Evolutionary conservation across 805 yeast species (phyloP), one percentile per base, ranked within the genome.

Genomic region (Yamadazyma scolyti): DNA sequence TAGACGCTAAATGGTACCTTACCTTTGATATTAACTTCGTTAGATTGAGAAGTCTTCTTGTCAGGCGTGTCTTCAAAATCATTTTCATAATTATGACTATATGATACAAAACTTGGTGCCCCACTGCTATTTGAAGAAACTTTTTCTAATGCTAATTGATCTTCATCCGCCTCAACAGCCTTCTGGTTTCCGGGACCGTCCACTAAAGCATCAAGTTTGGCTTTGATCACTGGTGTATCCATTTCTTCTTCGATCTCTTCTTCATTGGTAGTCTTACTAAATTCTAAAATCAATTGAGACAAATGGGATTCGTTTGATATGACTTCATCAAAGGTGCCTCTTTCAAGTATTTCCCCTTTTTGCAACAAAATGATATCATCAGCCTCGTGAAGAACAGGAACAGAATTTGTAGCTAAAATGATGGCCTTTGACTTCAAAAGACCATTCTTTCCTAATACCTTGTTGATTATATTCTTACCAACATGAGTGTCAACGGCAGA

Each of bases 321-420:
- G 11, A 77, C 67, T 22, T 71, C 71, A 6, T 58, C 49, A 48
- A 71, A 82, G 6, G 66, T 61, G 9, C 86, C 65, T n/a, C 49
- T 39, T 37, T 64, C 70, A 11, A 44, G 35, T 14, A 63, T 54
- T 12, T 45, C 37, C 5, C 61, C 61, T 14, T 33, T 40, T 21
- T 44, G 47, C 35, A 64, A 46, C 33, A 60, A 48, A 27, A 49
- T 53, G 24, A 61, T 61, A 27, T 52, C 49, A 31, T 52, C 46
- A 10, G 68, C 65, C 30, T 52, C 44, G 20, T 57, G 58, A 33
- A 64, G 48, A 10, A 64, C 62, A 21, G 50, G 43, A 22, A 61
- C 63, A 3, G 65, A 54, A 37, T 64, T 64, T 2, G 70, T 64
- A 14, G 68, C 68, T 25, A 64, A 52, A 22, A 64, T 43, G 21